These are phyloP conservation scores for Pseudogymnoascus sp. DNA, from an alignment of 2,329 filamentous ascomycete species.

Conservation along the genomic window DNA sequence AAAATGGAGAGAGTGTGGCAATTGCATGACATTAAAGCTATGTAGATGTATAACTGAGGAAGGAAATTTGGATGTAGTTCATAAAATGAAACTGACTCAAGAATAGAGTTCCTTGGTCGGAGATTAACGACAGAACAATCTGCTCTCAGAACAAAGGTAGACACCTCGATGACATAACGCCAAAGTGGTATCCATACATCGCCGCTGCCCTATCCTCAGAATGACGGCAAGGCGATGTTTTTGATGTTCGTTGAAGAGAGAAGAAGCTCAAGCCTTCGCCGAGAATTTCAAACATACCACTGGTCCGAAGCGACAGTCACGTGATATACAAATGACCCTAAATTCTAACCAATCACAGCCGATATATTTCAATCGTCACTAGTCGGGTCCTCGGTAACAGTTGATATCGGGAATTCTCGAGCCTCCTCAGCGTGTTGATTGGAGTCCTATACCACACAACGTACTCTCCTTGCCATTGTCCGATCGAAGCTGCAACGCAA, in stretches of 20 bases:
- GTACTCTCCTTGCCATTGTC: slow-evolving; percentile 8
- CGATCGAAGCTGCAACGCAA: slow-evolving; percentile 5
- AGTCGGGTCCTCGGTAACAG: slow-evolving; percentile 8
- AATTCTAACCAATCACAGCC: not conserved
- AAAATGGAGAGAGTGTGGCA: not conserved
- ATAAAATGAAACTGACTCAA: slow-evolving; percentile 33
- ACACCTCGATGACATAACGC: slow-evolving; percentile 26
- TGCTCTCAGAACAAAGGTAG: slow-evolving; percentile 27
- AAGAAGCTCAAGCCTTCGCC: slow-evolving; percentile 11
- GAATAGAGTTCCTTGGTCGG: slow-evolving; percentile 28
- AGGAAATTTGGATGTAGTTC: slow-evolving; percentile 25
- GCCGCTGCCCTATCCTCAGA: slow-evolving; percentile 22
- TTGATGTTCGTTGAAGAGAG: slow-evolving; percentile 25
- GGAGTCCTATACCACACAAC: slow-evolving; percentile 4
- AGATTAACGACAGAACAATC: slow-evolving; percentile 33
- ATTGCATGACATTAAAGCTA: not conserved
- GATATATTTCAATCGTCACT: slow-evolving; percentile 8
- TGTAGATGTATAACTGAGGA: not conserved
- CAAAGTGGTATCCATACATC: slow-evolving; percentile 17
- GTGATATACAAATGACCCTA: slow-evolving; percentile 11
- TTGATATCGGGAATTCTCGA: slow-evolving; percentile 8
- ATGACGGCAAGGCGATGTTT: slow-evolving; percentile 24
- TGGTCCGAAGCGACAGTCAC: slow-evolving; percentile 11
- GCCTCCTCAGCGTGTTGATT: slow-evolving; percentile 4
- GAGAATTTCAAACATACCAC: slow-evolving; percentile 16